Evolutionary conservation across 225 moss, liverwort and hornwort genomes (phyloP), one percentile per base, ranked within the genome.

Genomic region (Sphagnum tenellum): DNA sequence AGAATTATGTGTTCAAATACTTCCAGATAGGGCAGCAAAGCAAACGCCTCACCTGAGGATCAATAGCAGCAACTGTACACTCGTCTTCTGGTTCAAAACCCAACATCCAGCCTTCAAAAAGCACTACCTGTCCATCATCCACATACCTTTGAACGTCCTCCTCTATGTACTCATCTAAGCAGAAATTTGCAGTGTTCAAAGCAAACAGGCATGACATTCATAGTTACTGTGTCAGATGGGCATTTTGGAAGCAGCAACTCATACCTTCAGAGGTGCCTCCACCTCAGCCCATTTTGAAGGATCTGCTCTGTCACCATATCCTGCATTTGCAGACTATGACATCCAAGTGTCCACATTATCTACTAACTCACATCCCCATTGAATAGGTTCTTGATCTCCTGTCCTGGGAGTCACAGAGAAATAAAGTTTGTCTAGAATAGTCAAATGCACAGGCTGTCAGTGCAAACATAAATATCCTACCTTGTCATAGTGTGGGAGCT

Each of bases 81-180:
- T 60, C 58, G 2, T 63, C 75, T 67, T 72, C 68, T 64, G 81
- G 72, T 68, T 85, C 85, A 65, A 76, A 85, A 5, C 85, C 85
- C 8, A 85, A 76, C 85, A 85, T 85, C 85, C 85, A 85, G 44
- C 85, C 85, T 69, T 85, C 85, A 73, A 85, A 85, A 51, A 85
- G 75, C 55, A 85, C 56, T 14, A 85, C 73, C 84, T 85, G 81
- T 47, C 9, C 45, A 47, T 48, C 45, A 62, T 3, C 62, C 62
- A 73, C 29, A 29, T 29, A 29, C 29, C 29, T 29, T 29, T 29
- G 29, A 29, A 29, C 29, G 0, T 29, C 29, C 29, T 29, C 29
- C 29, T 29, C 29, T 29, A 29, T 0, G 29, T 0, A 29, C 29
- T 29, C 29, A 29, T 29, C 0, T 29, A 29, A 0, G 29, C 29